Percentiles rank a stretch among this genome's conserved stretches.
phyloP scores from a whole-genome alignment of 257 asterid species.

The Solanum megistacrolobum region DNA sequence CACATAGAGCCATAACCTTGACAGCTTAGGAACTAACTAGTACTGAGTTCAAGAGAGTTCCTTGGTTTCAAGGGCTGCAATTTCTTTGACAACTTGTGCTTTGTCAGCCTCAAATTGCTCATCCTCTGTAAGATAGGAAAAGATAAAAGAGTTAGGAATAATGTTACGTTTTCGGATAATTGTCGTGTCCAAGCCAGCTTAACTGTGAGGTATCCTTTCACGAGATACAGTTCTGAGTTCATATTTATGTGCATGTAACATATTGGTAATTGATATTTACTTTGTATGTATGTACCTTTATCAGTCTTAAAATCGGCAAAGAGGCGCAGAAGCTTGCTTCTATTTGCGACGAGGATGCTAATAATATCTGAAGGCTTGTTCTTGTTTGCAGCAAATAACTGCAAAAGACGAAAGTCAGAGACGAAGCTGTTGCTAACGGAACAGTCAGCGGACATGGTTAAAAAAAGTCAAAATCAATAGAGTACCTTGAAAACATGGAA shows the following conservation, averaged over 20 bases:
- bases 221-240: neutral
- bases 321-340: conserved; percentile 84
- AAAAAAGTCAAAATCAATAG: neutral
- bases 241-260: neutral
- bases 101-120: conserved; percentile 88
- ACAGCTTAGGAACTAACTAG: neutral
- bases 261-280: neutral
- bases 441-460: neutral
- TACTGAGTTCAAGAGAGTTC: conserved; percentile 20
- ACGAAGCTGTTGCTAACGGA: neutral
- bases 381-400: conserved; percentile 87
- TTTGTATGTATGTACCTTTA: conserved; percentile 33
- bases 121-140: conserved; percentile 48
- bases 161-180: neutral
- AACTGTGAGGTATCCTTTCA: neutral
- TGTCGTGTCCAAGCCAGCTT: neutral
- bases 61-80: conserved; percentile 72
- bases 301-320: conserved; percentile 76
- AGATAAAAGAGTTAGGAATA: neutral
- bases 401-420: conserved; percentile 10
- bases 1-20: neutral
- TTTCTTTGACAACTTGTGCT: conserved; percentile 79
- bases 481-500: conserved; percentile 89
- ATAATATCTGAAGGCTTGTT: conserved; percentile 80
- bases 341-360: conserved; percentile 55